Evolutionary conservation across 2,329 filamentous ascomycete species (phyloP), one percentile per base, ranked within the genome.

Genomic region (Pyrenophora graminea): DNA sequence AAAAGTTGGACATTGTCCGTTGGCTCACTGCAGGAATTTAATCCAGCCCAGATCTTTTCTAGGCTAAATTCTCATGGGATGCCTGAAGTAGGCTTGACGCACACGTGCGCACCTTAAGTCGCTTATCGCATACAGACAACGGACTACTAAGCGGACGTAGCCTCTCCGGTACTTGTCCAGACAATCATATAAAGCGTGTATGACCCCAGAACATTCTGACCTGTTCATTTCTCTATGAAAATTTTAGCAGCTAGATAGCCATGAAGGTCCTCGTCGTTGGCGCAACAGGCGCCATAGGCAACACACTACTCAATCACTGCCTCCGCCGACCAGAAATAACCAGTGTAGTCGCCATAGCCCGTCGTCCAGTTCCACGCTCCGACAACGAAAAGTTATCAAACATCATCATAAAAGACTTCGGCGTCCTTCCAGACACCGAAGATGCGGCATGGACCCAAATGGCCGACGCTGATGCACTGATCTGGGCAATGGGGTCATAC

Each of bases 401-500:
- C 37, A 53, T 60, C 31, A 48, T 63, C 48, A 39, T 59, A 13
- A n/a, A 13, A 7, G 48, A 61, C 43, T 61, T 61, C 18, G 50
- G 45, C 27, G 47, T 19, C 12, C 19, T 37, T 5, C 34, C 4
- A 32, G 48, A 2, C 34, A 51, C 32, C 19, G 42, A 6, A 25
- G 38, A 51, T 13, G 23, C 37, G 21, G 39, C 38, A n/a, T 57
- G 54, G 54, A 23, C 31, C 2, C 30, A 46, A 6, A 43, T 64
- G 12, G 21, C 25, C 13, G 51, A 57, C 37, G 61, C 59, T 12
- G 61, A 66, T 31, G 59, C 59, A 4, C 41, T 61, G 21, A 47
- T 66, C 30, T 66, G 61, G 61, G 61, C 57, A 2, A 51, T 63
- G 45, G 62, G 62, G n/a, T 59, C 54, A 3, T 56, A 56, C 32